Evolutionary conservation across 352 stramenopile genomes (phyloP), one percentile per base, ranked within the genome.

Genomic region (Pythium brachiatum): DNA sequence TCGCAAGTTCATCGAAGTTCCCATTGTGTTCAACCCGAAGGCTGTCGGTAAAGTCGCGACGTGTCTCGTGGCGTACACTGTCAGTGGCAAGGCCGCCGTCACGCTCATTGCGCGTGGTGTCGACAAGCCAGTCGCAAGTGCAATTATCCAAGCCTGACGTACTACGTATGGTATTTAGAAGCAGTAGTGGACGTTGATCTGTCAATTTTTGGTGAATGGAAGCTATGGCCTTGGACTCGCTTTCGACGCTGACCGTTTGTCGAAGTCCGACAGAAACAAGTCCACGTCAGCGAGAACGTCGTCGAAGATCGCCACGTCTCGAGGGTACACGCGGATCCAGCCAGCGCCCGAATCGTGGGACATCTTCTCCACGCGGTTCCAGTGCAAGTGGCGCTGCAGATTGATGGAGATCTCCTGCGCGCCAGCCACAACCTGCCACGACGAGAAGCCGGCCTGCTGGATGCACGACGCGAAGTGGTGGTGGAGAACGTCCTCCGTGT

Each of bases 351-450:
- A 93, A 51, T 94, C 87, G 55, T 94, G 85, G 9, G 77, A 88
- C 87, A 96, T 94, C 52, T 96, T 94, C 62, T 94, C 84, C 6
- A 91, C 76, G 34, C 87, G 85, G 38, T 94, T 90, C 87, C 87
- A 96, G 61, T 94, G 83, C 32, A 96, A 69, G 74, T 96, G 87
- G 23, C 83, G 78, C 62, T 96, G 85, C 13, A 96, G 60, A 64
- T 89, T 94, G 58, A 96, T 96, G 16, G 85, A 86, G 47, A 96
- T 82, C 59, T 96, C 87, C 51, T 96, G 87, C 12, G 85, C 87
- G 8, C 87, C 87, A 7, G 87, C 85, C 52, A 86, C 76, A 12
- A 96, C 85, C 73, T 94, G 81, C 87, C 87, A 96, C 2, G 77
- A 85, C 16, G 79, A 88, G 51, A 96, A 96, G 6, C 87, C 87